phyloP scores from a whole-genome alignment of 306 rosid genomes.

The Alnus glutinosa region DNA sequence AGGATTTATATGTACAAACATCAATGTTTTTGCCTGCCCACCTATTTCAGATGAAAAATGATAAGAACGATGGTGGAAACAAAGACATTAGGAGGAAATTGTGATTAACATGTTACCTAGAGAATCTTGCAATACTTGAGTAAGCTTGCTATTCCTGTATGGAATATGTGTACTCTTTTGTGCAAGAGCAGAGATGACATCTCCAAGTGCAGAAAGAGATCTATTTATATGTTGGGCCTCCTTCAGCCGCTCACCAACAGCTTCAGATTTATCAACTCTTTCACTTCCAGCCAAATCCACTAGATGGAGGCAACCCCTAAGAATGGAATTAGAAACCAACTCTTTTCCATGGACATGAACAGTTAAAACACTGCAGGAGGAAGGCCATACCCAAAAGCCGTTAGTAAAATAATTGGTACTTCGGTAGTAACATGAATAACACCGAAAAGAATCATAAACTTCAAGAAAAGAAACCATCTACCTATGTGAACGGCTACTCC shows the following conservation, averaged over 20 bases:
- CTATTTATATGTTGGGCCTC: constrained; percentile 95
- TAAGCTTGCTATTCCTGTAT: constrained; percentile 95
- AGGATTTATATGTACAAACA: constrained; percentile 98
- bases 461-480: constrained; percentile 21
- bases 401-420: background rate
- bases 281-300: constrained; percentile 99
- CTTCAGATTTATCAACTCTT: constrained; percentile 96
- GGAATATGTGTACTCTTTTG: constrained; percentile 91
- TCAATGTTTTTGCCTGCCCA: constrained; percentile 95
- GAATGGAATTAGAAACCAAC: constrained; percentile 62
- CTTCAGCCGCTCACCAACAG: constrained; percentile 91
- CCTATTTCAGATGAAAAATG: constrained; percentile 43
- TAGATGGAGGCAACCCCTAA: constrained; percentile 90
- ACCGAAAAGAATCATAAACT: constrained; percentile 4
- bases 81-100: background rate
- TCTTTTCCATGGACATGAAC: constrained; percentile 90
- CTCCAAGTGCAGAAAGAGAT: constrained; percentile 98
- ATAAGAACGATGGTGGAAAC: constrained; percentile 19
- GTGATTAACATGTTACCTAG: constrained; percentile 55
- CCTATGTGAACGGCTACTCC: constrained; percentile 99
- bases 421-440: constrained; percentile 8
- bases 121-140: constrained; percentile 96
- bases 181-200: constrained; percentile 94
- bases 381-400: constrained; percentile 19
- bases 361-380: constrained; percentile 75